These are phyloP conservation scores for Cutaneotrichosporon mucoides DNA, from an alignment of 1,284 basidiomycete genomes.

Conservation along the genomic window DNA sequence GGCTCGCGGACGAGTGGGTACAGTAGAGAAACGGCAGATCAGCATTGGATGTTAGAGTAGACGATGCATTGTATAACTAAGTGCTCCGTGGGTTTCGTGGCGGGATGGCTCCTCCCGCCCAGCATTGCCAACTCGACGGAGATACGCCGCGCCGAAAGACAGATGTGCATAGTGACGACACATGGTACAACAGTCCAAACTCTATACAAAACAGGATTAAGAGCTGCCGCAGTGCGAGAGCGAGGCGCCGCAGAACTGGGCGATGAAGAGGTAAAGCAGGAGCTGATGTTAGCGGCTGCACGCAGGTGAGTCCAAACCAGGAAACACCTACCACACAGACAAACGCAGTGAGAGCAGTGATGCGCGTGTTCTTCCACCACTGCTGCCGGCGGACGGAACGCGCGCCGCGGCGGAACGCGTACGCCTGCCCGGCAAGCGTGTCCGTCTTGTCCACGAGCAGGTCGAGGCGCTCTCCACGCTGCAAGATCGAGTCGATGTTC, in stretches of 20 bases:
- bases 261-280: constrained; percentile 71
- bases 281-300: constrained; percentile 51
- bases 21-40: background rate
- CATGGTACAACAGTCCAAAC: constrained; percentile 14
- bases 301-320: too few species aligned
- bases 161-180: background rate
- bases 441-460: constrained; percentile 96
- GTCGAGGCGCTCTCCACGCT: constrained; percentile 91
- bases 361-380: constrained; percentile 92
- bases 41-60: constrained; percentile 9
- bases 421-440: constrained; percentile 88
- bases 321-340: constrained; percentile 73
- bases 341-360: constrained; percentile 65
- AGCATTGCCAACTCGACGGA: too few species aligned
- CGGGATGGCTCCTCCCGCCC: background rate
- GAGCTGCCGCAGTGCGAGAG: constrained; percentile 29
- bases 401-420: constrained; percentile 90
- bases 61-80: constrained; percentile 24
- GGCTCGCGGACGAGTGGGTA: background rate
- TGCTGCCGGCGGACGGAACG: constrained; percentile 81
- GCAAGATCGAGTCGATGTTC: constrained; percentile 85
- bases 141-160: background rate
- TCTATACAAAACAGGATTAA: constrained; percentile 11
- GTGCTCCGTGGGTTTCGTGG: background rate
- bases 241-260: constrained; percentile 75